A percentile compares a stretch with the other conserved stretches of the same genome.
These are phyloP conservation scores for Raffaelea ambrosiae DNA, from an alignment of 2,329 filamentous ascomycete genomes.

Conservation along the genomic window DNA sequence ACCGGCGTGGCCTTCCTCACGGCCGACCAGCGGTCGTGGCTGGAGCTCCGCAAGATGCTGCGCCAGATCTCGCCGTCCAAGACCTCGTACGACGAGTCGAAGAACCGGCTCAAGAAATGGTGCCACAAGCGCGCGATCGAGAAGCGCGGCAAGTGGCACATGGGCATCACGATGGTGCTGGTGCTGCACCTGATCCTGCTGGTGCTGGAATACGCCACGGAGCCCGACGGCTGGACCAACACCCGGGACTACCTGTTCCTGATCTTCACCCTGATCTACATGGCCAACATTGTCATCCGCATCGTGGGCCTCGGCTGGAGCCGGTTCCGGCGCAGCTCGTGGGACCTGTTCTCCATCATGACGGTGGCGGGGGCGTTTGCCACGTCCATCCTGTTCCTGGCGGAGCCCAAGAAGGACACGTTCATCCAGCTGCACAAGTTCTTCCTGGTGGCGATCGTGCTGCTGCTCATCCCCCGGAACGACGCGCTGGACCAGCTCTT, in stretches of 20 bases:
- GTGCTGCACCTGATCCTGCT: constrained; percentile 77
- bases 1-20: constrained; percentile 95
- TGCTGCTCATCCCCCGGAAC: constrained; percentile 89
- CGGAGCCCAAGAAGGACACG: constrained; percentile 46
- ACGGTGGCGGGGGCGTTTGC: constrained; percentile 70
- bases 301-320: constrained; percentile 86
- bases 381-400: constrained; percentile 72
- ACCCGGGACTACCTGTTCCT: constrained; percentile 72
- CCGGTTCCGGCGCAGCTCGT: constrained; percentile 84
- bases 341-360: constrained; percentile 85
- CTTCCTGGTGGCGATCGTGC: constrained; percentile 81
- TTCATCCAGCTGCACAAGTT: constrained; percentile 85
- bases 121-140: constrained; percentile 91
- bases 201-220: constrained; percentile 76
- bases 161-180: constrained; percentile 68
- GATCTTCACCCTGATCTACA: constrained; percentile 70
- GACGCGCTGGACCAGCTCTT: constrained; percentile 96
- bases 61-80: constrained; percentile 93
- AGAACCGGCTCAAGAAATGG: constrained; percentile 78
- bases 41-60: constrained; percentile 85
- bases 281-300: constrained; percentile 73
- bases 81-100: constrained; percentile 70
- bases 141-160: constrained; percentile 89
- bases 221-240: constrained; percentile 61
- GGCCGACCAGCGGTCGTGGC: constrained; percentile 91